Base-by-base conservation (phyloP, 805 yeast species). In the Yarrowia sp. region DNA sequence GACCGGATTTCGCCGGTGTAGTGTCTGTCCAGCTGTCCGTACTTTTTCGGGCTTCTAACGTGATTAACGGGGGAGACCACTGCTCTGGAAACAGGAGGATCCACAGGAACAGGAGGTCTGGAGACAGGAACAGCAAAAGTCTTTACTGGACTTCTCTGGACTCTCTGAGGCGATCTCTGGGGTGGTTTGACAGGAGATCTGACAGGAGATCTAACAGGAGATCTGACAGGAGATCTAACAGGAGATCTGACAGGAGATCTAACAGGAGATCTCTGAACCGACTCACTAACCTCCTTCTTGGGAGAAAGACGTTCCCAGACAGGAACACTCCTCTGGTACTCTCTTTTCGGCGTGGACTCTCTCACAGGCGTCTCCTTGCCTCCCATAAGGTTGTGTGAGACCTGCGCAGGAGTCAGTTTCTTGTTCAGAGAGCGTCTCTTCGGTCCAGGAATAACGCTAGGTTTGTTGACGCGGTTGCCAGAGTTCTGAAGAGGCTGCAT, bases 341-440 rank as follows among this genome's bases (percentile, higher is more conserved):
- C 38, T n/a, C 21, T 47, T 19, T 21, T 47, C 1, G 55, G 55
- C 1, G 58, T 35, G 3, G 58, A 24, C 13, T 51, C 42, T 24
- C 58, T 14, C 6, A 51, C 58, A 3, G 58, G 58, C n/a, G 58
- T 51, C 41, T 33, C 58, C 18, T n/a, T 7, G 7, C 42, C 42
- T 0, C 58, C 58, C 58, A 51, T 51, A 24, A 51, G 58, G 13
- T 51, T 51, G 16, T 51, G 58, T 16, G 14, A 24, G 3, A 51
- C 42, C 12, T 51, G 58, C 16, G 58, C 58, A 10, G 58, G 16
- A n/a, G 58, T 51, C 32, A 51, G 32, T 35, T 51, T 51, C 24
- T 18, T 22, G 32, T 33, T 35, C 13, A 51, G 32, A 22, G 58
- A 51, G 1, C 39, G 14, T 24, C 58, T n/a, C 13, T 51, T 51